Evolutionary conservation across 768 basidiomycete genomes (phyloP).

Genomic region (Leccinum disarticulatum): DNA sequence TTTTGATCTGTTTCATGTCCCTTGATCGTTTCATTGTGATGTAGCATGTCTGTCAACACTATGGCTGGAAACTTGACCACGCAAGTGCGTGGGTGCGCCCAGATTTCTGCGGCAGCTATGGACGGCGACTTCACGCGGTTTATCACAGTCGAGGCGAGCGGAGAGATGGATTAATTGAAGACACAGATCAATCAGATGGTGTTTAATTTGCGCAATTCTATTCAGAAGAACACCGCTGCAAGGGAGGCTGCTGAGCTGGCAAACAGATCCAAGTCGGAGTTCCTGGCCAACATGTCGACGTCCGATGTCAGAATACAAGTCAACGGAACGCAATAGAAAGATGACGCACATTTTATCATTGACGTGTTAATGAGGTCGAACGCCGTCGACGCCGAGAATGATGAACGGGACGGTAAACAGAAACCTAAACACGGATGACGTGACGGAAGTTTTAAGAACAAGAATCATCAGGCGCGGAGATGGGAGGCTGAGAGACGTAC

Average conservation of each 20-base stretch:
- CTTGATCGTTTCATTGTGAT: conserved; percentile 1
- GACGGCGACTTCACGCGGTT: conserved; percentile 98
- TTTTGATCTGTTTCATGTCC: neutral
- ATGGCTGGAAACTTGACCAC: conserved; percentile 98
- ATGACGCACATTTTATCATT: no score
- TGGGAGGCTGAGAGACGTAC: no score
- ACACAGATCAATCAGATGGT: conserved; percentile 99
- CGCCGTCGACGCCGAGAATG: no score
- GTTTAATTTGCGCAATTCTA: conserved; percentile 91
- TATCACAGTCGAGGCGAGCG: conserved; percentile 97
- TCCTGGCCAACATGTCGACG: conserved; percentile 98
- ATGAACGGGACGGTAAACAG: no score
- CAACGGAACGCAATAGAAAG: no score
- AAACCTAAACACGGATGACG: no score
- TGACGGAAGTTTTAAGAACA: no score
- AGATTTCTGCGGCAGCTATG: conserved; percentile 97
- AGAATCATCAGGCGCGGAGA: no score
- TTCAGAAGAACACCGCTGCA: conserved; percentile 98
- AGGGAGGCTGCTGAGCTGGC: conserved; percentile 96
- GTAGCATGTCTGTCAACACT: conserved; percentile 91
- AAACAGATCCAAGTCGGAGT: conserved; percentile 96
- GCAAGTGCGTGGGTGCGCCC: conserved; percentile 97
- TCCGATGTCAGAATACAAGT: no score
- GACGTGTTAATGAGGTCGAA: no score
- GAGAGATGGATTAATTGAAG: conserved; percentile 99